Evolutionary conservation across 192 early-diverging fungal species (phyloP).

Genomic region (Coemansia sp.): DNA sequence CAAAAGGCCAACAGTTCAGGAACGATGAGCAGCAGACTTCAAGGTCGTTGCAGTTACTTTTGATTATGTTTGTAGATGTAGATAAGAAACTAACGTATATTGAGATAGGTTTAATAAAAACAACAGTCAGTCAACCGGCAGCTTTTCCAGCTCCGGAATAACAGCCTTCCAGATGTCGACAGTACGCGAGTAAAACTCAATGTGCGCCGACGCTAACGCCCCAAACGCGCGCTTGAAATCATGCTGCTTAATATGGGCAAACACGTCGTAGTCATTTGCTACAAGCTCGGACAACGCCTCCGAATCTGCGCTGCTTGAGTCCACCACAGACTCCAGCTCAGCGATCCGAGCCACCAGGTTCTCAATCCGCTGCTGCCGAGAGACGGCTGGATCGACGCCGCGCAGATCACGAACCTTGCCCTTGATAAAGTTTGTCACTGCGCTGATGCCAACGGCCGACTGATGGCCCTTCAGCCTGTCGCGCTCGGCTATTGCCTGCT

Average conservation of each 20-base stretch:
- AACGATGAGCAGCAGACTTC: too few species aligned
- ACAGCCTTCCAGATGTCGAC: conserved; percentile 78
- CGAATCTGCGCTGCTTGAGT: conserved; percentile 68
- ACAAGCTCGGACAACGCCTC: conserved; percentile 76
- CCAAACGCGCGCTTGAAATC: conserved; percentile 78
- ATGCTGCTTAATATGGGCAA: conserved; percentile 71
- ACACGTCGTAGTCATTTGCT: conserved; percentile 79
- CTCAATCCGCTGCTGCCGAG: conserved; percentile 75
- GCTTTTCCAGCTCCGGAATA: conserved; percentile 75
- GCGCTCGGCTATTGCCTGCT: conserved; percentile 68
- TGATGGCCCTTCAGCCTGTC: conserved; percentile 66
- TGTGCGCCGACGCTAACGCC: conserved; percentile 74
- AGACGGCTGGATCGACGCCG: conserved; percentile 80
- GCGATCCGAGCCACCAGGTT: conserved; percentile 68
- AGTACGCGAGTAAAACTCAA: conserved; percentile 78
- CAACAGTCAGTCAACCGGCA: conserved; percentile 48
- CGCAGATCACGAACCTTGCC: conserved; percentile 88
- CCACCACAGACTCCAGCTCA: conserved; percentile 80
- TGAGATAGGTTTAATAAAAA: neutral
- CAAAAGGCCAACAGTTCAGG: too few species aligned
- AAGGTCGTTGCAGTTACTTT: too few species aligned
- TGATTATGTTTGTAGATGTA: too few species aligned
- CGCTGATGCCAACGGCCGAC: conserved; percentile 59
- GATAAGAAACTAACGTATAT: too few species aligned
- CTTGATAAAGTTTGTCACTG: conserved; percentile 72